Evolutionary conservation across 140 eudicot genomes (phyloP), one percentile per base, ranked within the genome.

Genomic region (Oenanthe javanica): DNA sequence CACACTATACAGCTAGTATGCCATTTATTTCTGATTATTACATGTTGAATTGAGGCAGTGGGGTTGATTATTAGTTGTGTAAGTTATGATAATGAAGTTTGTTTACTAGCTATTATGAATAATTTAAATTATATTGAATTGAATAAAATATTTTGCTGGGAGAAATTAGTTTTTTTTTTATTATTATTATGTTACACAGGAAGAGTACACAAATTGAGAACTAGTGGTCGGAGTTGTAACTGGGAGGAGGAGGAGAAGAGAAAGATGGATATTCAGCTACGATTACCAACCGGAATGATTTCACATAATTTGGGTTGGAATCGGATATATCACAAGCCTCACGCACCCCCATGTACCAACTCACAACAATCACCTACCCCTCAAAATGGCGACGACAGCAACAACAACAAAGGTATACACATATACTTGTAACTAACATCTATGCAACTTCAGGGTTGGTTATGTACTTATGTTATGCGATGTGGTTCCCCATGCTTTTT

Each of bases 201-300:
- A 42, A 42, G 45, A 31, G 45, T 43, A 43, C 46, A 43, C 5
- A 5, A 43, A 43, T 63, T 18, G 40, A 63, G 71, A 63, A 63
- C 71, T 63, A 11, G 71, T 63, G 71, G 71, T 11, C 87, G 89
- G 0, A 70, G 75, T 31, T 70, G 75, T 10, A 40, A 40, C 48
- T 70, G 75, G 75, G 72, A 16, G 23, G 72, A 16, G 23, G 2
- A 70, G 75, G 18, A 18, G 14, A 47, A 72, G 77, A 72, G 36
- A 21, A 19, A 42, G 2, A 72, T 72, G 77, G 52, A 72, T 72
- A 45, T 42, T 72, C 77, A 47, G 77, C 77, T 31, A 3, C 48
- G 71, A 25, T 25, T 72, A 7, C 54, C 15, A 0, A 45, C 52
- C 15, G 77, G 18, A 72, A 72, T 46, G 16, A 21, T 72, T 72